A percentile compares a stretch with the other conserved stretches of the same genome.
Conservation (phyloP, 139 green algal genomes). For the Chlamydomonas eustigma region DNA sequence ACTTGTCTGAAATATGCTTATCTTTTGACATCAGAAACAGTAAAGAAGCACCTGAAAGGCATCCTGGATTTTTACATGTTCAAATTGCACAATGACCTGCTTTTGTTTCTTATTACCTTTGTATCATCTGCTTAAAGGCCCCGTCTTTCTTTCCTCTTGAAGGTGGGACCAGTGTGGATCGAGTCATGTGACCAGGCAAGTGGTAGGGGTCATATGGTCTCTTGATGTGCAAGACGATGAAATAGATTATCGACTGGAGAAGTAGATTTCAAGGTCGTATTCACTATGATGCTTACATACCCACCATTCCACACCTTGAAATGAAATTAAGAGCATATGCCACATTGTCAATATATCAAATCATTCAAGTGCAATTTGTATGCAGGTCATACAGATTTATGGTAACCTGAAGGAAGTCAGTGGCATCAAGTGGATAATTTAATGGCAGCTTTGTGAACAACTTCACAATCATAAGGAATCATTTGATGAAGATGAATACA, state of each 20-base stretch:
- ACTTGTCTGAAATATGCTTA: too few species aligned
- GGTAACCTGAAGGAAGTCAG: neutral
- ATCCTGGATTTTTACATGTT: neutral
- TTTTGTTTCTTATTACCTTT: neutral
- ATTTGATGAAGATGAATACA: too few species aligned
- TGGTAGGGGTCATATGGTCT: neutral
- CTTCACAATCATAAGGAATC: too few species aligned
- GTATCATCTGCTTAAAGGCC: neutral
- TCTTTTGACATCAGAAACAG: too few species aligned
- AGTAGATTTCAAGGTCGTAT: neutral
- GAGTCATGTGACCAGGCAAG: neutral
- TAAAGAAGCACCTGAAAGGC: too few species aligned
- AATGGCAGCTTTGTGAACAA: too few species aligned
- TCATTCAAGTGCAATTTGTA: too few species aligned
- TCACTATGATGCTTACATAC: neutral
- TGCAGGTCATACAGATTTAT: neutral
- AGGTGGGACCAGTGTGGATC: neutral
- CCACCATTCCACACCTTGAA: neutral
- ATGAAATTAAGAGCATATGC: too few species aligned
- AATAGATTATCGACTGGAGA: neutral
- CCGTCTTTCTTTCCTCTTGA: neutral
- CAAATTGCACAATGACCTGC: neutral
- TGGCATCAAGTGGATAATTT: slow-evolving; percentile 2
- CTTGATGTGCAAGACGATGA: neutral
- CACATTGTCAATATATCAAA: too few species aligned